These are phyloP conservation scores for Chlamydomonas eustigma DNA, from an alignment of 139 green algal species.

Conservation along the genomic window DNA sequence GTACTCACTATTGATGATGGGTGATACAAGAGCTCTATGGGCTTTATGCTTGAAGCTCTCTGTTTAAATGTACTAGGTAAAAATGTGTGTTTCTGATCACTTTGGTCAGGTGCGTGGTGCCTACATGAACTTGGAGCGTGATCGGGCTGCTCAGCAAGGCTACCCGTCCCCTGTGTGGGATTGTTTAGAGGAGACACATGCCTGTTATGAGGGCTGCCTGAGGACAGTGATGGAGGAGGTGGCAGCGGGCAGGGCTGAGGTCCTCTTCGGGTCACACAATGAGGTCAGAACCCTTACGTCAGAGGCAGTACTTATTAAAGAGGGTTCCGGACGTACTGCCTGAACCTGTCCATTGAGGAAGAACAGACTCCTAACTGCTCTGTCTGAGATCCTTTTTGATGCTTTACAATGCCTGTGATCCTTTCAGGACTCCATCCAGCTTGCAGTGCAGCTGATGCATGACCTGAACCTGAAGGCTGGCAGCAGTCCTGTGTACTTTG, in stretches of 20 bases:
- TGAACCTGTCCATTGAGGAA: too few species aligned
- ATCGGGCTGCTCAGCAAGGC: slow-evolving; percentile 47
- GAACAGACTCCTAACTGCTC: too few species aligned
- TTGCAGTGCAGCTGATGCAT: slow-evolving; percentile 55
- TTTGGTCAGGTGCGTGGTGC: slow-evolving; percentile 61
- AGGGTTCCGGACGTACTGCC: too few species aligned
- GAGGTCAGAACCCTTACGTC: slow-evolving; percentile 41
- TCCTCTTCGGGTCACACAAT: slow-evolving; percentile 63
- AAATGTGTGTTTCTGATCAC: not conserved
- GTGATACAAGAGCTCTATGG: too few species aligned
- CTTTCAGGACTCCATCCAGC: slow-evolving; percentile 71
- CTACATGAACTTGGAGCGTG: slow-evolving; percentile 66
- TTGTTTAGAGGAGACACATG: slow-evolving; percentile 66
- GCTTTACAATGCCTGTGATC: slow-evolving; percentile 30
- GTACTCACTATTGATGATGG: too few species aligned
- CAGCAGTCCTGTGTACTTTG: slow-evolving; percentile 72
- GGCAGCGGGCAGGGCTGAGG: not conserved
- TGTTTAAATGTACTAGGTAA: too few species aligned
- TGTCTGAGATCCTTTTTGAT: not conserved
- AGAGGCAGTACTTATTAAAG: too few species aligned
- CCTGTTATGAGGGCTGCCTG: slow-evolving; percentile 59
- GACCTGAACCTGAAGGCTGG: slow-evolving; percentile 46
- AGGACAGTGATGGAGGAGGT: slow-evolving; percentile 38
- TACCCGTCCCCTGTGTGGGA: slow-evolving; percentile 67
- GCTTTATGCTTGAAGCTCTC: too few species aligned